A percentile compares a stretch with the other conserved stretches of the same genome.
These are phyloP conservation scores for Leucaena leucocephala DNA, from an alignment of 306 rosid genomes.

Conservation along the genomic window DNA sequence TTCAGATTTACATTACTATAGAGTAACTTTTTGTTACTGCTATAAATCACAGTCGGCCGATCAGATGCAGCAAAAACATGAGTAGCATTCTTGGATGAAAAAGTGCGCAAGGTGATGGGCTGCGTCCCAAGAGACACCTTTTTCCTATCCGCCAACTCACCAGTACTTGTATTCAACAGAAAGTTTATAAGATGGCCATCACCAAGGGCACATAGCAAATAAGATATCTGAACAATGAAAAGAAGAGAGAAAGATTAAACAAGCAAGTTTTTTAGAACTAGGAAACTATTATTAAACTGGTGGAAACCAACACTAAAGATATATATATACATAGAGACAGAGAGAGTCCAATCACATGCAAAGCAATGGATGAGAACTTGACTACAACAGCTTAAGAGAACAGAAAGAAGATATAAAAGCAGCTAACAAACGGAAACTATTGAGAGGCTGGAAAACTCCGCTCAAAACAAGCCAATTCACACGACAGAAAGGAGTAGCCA, in stretches of 20 bases:
- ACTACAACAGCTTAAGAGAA: not conserved
- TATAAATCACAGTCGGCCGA: constrained; percentile 96
- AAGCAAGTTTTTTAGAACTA: not conserved
- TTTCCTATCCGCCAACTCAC: constrained; percentile 88
- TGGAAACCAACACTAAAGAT: not conserved
- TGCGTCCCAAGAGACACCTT: constrained; percentile 99
- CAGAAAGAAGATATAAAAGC: not conserved
- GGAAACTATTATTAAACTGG: constrained; percentile 6
- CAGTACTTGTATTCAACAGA: constrained; percentile 74
- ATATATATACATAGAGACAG: not conserved
- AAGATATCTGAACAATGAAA: constrained; percentile 70
- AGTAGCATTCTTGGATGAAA: constrained; percentile 91
- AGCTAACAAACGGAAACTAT: not conserved
- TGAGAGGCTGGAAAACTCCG: not conserved
- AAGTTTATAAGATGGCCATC: constrained; percentile 97
- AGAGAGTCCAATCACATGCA: not conserved
- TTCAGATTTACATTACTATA: constrained; percentile 94
- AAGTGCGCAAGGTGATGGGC: constrained; percentile 95
- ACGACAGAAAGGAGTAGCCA: not conserved
- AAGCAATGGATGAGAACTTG: not conserved
- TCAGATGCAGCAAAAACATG: constrained; percentile 98
- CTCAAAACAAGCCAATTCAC: not conserved
- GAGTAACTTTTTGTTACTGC: constrained; percentile 93
- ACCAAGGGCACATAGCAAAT: constrained; percentile 93
- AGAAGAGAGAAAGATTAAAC: constrained; percentile 4